phyloP scores from a whole-genome alignment of 2,329 filamentous ascomycete genomes.

The Microascus cirrosus region DNA sequence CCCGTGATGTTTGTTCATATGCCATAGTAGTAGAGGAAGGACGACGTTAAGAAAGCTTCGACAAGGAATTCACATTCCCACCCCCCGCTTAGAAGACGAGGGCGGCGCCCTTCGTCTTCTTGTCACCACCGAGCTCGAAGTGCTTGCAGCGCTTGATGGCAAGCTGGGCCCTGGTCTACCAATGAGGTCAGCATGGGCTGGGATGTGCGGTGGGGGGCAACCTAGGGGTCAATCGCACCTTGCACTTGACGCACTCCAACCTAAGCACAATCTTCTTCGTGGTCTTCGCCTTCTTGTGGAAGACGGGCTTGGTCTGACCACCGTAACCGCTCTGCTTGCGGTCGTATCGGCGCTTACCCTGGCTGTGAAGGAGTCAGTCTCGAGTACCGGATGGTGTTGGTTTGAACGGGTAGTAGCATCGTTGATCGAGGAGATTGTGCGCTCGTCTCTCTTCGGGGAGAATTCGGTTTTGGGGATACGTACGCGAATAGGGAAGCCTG shows the following conservation, averaged over 20 bases:
- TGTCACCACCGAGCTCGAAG: slow-evolving; percentile 99
- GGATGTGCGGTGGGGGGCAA: neutral
- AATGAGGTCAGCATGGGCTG: neutral
- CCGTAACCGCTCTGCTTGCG: slow-evolving; percentile 98
- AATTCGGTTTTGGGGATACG: neutral
- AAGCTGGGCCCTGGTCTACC: slow-evolving; percentile 80
- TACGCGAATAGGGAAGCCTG: slow-evolving; percentile 77
- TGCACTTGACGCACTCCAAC: slow-evolving; percentile 95
- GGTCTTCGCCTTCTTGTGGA: slow-evolving; percentile 99
- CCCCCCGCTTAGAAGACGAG: slow-evolving; percentile 87
- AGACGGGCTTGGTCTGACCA: slow-evolving; percentile 99
- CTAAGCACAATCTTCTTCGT: slow-evolving; percentile 99
- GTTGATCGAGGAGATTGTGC: neutral
- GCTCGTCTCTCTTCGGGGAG: neutral
- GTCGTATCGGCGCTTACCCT: slow-evolving; percentile 99
- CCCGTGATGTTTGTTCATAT: slow-evolving; percentile 1
- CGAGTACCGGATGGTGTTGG: neutral
- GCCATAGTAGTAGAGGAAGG: slow-evolving; percentile 5
- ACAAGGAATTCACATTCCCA: slow-evolving; percentile 9
- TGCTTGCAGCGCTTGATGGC: slow-evolving; percentile 99
- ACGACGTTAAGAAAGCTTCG: neutral
- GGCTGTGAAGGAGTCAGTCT: slow-evolving; percentile 19
- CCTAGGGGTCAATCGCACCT: slow-evolving; percentile 23
- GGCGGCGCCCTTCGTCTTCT: slow-evolving; percentile 99
- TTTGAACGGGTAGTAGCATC: neutral